These are phyloP conservation scores for Blastocystis sp. DNA, from an alignment of 352 stramenopile species.

Conservation along the genomic window DNA sequence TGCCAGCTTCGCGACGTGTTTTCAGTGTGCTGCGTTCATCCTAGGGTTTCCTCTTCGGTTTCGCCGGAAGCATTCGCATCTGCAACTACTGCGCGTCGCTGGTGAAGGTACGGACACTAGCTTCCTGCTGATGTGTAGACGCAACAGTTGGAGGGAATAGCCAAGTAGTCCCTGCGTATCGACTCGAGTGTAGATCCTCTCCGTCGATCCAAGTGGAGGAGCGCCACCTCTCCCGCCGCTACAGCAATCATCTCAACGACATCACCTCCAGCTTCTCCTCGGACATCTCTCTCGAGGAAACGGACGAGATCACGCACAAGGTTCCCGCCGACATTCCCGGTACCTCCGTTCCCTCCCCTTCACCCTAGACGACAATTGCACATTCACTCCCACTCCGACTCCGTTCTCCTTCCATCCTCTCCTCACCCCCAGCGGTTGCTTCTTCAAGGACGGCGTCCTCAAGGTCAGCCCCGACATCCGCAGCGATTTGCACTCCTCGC, in stretches of 20 bases:
- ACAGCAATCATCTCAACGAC: not conserved
- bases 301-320: conserved; percentile 25
- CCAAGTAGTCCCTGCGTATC: not conserved
- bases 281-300: conserved; percentile 8
- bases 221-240: not conserved
- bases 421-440: conserved; percentile 35
- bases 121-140: conserved; percentile 6
- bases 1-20: conserved; percentile 48
- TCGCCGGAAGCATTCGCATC: conserved; percentile 60
- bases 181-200: not conserved
- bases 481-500: conserved; percentile 31
- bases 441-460: conserved; percentile 47
- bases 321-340: conserved; percentile 10
- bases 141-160: conserved; percentile 7
- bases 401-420: not conserved
- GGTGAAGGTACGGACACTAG: conserved; percentile 6
- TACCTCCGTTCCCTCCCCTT: not conserved
- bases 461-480: conserved; percentile 43
- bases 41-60: conserved; percentile 50
- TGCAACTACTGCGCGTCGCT: conserved; percentile 46
- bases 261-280: not conserved
- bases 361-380: conserved; percentile 24
- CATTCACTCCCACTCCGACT: not conserved
- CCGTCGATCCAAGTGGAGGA: not conserved
- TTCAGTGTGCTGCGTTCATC: not conserved